Base-by-base conservation (phyloP, 2,329 filamentous ascomycete species). In the Decorospora gaudefroyi region DNA sequence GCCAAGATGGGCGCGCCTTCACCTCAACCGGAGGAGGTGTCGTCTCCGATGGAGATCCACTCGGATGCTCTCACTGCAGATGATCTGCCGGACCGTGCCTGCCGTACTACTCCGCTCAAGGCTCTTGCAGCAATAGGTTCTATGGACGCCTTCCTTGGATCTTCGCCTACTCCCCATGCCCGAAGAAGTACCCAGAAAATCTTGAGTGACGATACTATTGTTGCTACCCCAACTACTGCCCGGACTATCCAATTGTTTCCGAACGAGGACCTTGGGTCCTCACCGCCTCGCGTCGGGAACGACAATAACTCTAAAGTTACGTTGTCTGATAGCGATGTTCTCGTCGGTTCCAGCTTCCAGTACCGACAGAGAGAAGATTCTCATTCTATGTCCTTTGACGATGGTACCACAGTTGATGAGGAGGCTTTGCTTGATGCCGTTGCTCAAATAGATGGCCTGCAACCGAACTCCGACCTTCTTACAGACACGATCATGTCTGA, bases 1-100 rank as follows among this genome's bases (percentile, higher is more conserved):
- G 78, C 86, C 1, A 81, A 85, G 13, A 76, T 91, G 33, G 53
- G 57, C 8, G 60, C 62, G 10, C 51, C 36, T 11, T 61, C 63
- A 11, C 47, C 38, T 22, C 47, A 42, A 13, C 44, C 30, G 27
- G 55, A 55, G 13, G 49, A 51, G 1, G 40, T 38, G 4, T 42
- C 56, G 38, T 65, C 55, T 52, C 67, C 58, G 4, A 47, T 59
- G 27, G 58, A 68, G 12, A 31, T 67, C 6, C 53, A 61, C 22
- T 69, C 65, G 10, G 65, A 70, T 47, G 50, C 53, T 16, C 41
- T 54, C 15, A 59, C 48, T 40, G 42, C 46, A 12, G 58, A 68
- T 26, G 59, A 67, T 11, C 16, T 65, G 12, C 59, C 57, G 7
- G 46, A 39, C 12, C 51, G 52, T n/a, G 42, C 29, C 8, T 51